Evolutionary conservation across 345 rosid species (phyloP), one percentile per base, ranked within the genome.

Genomic region (Syzygium jambos): DNA sequence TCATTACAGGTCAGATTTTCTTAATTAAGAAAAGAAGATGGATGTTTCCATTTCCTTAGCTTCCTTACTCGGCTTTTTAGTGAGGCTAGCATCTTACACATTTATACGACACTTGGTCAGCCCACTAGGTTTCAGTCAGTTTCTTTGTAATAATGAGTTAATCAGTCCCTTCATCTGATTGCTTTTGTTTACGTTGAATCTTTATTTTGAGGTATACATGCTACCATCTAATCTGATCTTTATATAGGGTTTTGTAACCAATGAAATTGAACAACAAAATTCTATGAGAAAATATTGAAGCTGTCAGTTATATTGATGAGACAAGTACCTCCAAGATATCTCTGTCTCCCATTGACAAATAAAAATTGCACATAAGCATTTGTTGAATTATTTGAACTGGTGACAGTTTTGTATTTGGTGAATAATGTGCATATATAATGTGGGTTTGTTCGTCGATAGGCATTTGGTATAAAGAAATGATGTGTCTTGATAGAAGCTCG

Each of bases 401-500:
- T 34, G 46, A 68, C 13, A 68, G 46, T 21, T 68, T 34, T 19
- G 80, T 68, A 34, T 23, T 34, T 2, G 80, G 46, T 68, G 80
- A 68, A 34, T 68, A 23, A 34, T 34, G 46, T 68, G 80, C 46
- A 4, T 68, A 68, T 34, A 68, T 68, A 68, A 17, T 68, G 46
- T 34, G 3, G 13, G 46, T 34, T 34, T 34, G 23, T 34, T 34
- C 5, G 23, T 68, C 46, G 41, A 68, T 68, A 30, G 78, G 78
- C 25, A 30, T 65, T 68, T 68, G 23, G 38, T 34, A 7, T 19
- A 65, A 65, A 29, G 77, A 65, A 29, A 65, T 65, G 43, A 21
- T 55, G 59, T 21, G 27, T 25, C 61, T 88, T 98, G 98, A 52
- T 78, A 8, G 23, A 84, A 84, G 41, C 59, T 68, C 51, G 41